Base-by-base conservation (phyloP, 257 asterid species). In the Eucommia ulmoides region DNA sequence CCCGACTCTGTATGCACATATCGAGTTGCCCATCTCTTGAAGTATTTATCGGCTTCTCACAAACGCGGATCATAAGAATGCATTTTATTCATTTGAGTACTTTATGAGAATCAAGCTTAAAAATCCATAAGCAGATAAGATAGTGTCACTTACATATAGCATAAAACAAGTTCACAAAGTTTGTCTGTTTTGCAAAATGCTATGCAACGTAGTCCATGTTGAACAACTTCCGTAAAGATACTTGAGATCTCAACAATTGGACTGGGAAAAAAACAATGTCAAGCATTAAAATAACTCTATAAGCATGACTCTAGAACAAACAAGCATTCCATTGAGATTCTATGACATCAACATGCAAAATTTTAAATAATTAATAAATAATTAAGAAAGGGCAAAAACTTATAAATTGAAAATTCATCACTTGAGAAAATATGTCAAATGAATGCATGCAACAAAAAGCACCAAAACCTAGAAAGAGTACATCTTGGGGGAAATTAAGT, bases 181-280 rank as follows among this genome's bases (percentile, higher is more conserved):
- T 82, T 85, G 69, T 96, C 85, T 20, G 96, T 72, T 85, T 75
- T 85, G 78, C 98, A 89, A 61, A 89, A 89, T 45, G 96, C 81
- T 73, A 89, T 85, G 66, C 94, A 82, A 35, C 98, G 94, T 64
- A 85, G 74, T 42, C 98, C 93, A 59, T 89, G 98, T 83, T 85
- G 94, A 61, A 89, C 84, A 82, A 82, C 80, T 79, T 89, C 98
- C 19, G 88, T 94, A 53, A 89, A 79, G 65, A 85, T 77, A 70
- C 68, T 59, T n/a, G 98, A 81, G 47, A 75, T 81, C 80, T 89
- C 98, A 66, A 89, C 20, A 56, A 85, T 82, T 23, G 98, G 91
- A 73, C 98, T 89, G 93, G 38, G 8, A 29, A 29, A 12, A 45
- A 53, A 26, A 12, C 23, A 52, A 17, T 23, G n/a, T 19, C 17